These are phyloP conservation scores for Alternaria atra DNA, from an alignment of 2,329 filamentous ascomycete species.

Conservation along the genomic window DNA sequence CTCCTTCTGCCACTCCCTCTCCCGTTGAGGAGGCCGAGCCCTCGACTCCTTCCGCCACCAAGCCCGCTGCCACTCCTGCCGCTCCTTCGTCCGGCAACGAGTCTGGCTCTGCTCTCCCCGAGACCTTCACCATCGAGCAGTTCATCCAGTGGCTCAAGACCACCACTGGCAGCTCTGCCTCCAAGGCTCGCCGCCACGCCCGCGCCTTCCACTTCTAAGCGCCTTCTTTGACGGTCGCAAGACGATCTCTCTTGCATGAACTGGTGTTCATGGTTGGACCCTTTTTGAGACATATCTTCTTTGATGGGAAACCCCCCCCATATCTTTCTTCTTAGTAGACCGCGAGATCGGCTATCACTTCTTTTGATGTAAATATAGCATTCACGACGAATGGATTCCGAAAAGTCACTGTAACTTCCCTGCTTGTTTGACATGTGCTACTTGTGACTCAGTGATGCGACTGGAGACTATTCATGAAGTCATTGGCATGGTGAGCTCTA, in stretches of 20 bases:
- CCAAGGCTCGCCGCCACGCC: conserved; percentile 44
- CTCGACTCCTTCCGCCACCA: conserved; percentile 14
- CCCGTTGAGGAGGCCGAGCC: conserved; percentile 14
- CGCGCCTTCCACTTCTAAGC: conserved; percentile 52
- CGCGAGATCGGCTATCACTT: conserved; percentile 21
- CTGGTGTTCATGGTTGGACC: conserved; percentile 16
- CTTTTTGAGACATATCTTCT: conserved; percentile 22
- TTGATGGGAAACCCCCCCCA: conserved; percentile 9
- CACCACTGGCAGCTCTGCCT: conserved; percentile 29
- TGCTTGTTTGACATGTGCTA: neutral
- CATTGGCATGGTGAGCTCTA: too few species aligned
- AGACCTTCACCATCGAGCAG: conserved; percentile 41
- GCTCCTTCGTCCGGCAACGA: conserved; percentile 21
- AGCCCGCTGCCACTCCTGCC: conserved; percentile 12
- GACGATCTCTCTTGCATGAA: conserved; percentile 13
- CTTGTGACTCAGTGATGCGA: neutral
- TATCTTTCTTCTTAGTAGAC: conserved; percentile 11
- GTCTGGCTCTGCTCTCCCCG: conserved; percentile 34
- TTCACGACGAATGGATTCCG: conserved; percentile 29
- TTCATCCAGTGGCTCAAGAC: conserved; percentile 44
- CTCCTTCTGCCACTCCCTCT: conserved; percentile 16
- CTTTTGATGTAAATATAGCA: conserved; percentile 27
- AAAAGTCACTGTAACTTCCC: neutral
- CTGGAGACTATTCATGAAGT: neutral
- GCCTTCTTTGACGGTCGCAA: conserved; percentile 2